A percentile compares a stretch with the other conserved stretches of the same genome.
Evolutionary conservation across 352 stramenopile genomes (phyloP).

Genomic region (Phytopythium delawarense): DNA sequence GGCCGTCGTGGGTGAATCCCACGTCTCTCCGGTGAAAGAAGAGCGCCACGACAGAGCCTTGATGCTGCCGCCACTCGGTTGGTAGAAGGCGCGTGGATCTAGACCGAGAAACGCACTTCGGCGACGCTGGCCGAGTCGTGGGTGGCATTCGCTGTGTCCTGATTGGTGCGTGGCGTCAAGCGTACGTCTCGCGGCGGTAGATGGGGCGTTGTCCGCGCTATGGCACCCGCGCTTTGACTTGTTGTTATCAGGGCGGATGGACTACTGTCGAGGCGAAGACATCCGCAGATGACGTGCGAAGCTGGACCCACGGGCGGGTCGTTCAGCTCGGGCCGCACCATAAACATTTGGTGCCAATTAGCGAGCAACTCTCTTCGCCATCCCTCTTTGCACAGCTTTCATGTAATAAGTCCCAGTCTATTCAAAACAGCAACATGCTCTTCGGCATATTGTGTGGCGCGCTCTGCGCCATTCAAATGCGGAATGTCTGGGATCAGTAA

Average conservation of each 20-base stretch:
- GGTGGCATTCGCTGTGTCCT: neutral
- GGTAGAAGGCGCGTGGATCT: constrained; percentile 6
- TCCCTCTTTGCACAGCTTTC: no score
- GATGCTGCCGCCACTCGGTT: neutral
- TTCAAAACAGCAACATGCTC: no score
- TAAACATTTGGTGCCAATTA: no score
- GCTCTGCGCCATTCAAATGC: neutral
- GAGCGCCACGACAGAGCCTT: neutral
- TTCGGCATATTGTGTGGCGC: neutral
- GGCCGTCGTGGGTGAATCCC: constrained; percentile 1
- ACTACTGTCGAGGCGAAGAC: neutral
- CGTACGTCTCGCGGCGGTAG: neutral
- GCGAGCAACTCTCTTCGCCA: no score
- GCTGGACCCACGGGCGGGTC: no score
- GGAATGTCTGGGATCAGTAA: neutral
- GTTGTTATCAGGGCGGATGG: constrained; percentile 3
- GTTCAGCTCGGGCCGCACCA: no score
- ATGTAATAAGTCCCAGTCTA: no score
- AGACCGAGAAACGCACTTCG: neutral
- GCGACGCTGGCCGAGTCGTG: neutral
- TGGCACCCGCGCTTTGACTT: neutral
- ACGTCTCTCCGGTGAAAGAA: neutral
- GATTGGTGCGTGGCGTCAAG: constrained; percentile 5
- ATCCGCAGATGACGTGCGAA: neutral
- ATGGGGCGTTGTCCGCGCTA: neutral